These are phyloP conservation scores for Talaromyces nanjingensis DNA, from an alignment of 495 filamentous ascomycete genomes.

Conservation along the genomic window DNA sequence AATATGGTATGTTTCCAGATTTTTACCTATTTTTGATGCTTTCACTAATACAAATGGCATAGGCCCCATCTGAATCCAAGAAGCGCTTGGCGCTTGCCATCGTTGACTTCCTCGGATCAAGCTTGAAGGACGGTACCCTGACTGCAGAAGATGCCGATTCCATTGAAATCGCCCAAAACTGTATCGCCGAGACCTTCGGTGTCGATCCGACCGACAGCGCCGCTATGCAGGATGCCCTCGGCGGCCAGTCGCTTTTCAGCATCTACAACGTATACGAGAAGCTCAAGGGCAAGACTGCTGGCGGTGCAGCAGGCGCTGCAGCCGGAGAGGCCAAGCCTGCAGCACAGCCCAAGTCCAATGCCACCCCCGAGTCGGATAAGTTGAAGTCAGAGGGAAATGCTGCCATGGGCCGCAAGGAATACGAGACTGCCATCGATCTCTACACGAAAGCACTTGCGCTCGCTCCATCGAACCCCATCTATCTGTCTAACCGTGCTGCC, in stretches of 20 bases:
- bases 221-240: constrained; percentile 69
- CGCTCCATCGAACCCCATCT: constrained; percentile 83
- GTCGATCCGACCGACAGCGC: constrained; percentile 74
- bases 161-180: constrained; percentile 86
- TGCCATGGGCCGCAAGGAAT: constrained; percentile 90
- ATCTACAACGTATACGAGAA: constrained; percentile 98
- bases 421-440: constrained; percentile 66
- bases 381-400: constrained; percentile 90
- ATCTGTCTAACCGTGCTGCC: constrained; percentile 94
- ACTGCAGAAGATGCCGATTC: constrained; percentile 79
- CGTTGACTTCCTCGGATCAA: constrained; percentile 85
- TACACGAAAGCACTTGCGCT: constrained; percentile 81
- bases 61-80: constrained; percentile 64
- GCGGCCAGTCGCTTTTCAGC: constrained; percentile 72
- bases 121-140: constrained; percentile 82
- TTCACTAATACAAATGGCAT: neutral
- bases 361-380: constrained; percentile 62
- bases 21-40: neutral
- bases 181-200: constrained; percentile 90
- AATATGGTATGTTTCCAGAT: neutral
- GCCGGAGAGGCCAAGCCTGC: constrained; percentile 20
- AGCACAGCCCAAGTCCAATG: constrained; percentile 17
- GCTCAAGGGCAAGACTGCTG: constrained; percentile 61
- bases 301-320: constrained; percentile 20
- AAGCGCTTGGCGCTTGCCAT: constrained; percentile 96